Conservation (phyloP, 73 alveolate species). For the Symbiodinium natans region DNA sequence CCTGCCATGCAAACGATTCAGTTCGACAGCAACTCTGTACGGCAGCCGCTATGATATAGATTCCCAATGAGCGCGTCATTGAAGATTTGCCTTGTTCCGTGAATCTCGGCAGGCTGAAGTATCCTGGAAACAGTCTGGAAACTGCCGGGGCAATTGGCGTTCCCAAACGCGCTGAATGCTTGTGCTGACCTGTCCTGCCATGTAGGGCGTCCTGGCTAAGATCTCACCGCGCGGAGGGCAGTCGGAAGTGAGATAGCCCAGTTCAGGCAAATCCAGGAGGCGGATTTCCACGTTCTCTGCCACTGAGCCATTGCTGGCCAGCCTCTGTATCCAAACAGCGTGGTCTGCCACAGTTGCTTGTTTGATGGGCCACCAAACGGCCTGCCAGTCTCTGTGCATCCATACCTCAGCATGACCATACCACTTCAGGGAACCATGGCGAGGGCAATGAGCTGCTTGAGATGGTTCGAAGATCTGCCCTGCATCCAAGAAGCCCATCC, state of each 20-base stretch:
- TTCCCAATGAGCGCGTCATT: too few relatives aligned
- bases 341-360: background rate
- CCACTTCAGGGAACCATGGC: too few relatives aligned
- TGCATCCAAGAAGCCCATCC: constrained; percentile 16
- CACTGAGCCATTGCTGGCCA: constrained; percentile 59
- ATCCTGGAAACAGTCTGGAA: background rate
- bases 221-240: constrained; percentile 92
- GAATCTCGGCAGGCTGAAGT: constrained; percentile 5
- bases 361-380: background rate
- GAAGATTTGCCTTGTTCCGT: background rate
- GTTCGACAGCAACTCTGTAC: too few relatives aligned
- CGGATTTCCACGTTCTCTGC: constrained; percentile 41
- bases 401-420: background rate
- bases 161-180: background rate
- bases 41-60: too few relatives aligned
- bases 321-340: background rate
- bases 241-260: constrained; percentile 70
- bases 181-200: background rate
- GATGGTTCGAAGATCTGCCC: too few relatives aligned
- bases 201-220: constrained; percentile 5
- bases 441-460: too few relatives aligned
- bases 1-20: background rate
- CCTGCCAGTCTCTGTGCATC: constrained; percentile 89
- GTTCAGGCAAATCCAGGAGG: constrained; percentile 53
- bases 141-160: background rate